Percentiles rank a stretch among this genome's conserved stretches.
phyloP scores from a whole-genome alignment of 2,329 filamentous ascomycete species.

The Aureobasidium pullulans region DNA sequence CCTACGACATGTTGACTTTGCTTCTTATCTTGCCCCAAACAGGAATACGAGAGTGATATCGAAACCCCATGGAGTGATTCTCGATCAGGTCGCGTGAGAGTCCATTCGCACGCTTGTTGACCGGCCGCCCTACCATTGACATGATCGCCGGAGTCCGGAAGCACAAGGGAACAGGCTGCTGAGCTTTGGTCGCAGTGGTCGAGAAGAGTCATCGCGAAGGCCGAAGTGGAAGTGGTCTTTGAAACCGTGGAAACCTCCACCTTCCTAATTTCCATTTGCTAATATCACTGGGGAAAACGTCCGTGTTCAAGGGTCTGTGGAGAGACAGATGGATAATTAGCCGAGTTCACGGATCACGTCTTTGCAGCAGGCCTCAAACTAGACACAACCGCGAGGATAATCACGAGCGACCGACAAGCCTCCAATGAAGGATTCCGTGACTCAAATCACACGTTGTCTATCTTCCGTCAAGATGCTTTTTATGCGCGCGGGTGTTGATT shows the following conservation, averaged over 20 bases:
- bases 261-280: conserved; percentile 6
- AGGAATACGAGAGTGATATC: background rate
- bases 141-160: background rate
- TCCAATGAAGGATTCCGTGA: background rate
- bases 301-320: conserved; percentile 9
- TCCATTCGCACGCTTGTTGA: background rate
- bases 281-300: conserved; percentile 6
- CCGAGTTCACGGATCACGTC: background rate
- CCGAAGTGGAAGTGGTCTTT: background rate
- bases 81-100: background rate
- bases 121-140: background rate
- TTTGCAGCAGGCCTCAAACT: background rate
- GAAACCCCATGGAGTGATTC: background rate
- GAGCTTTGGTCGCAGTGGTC: background rate
- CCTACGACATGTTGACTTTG: background rate
- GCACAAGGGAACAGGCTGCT: background rate
- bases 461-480: conserved; percentile 5
- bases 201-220: background rate
- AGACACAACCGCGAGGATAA: background rate
- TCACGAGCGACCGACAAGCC: background rate
- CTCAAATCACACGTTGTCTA: conserved; percentile 2
- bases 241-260: background rate
- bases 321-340: background rate
- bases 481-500: conserved; percentile 6
- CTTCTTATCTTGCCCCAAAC: background rate